Percentiles rank a stretch among this genome's conserved stretches.
Evolutionary conservation across 495 filamentous ascomycete species (phyloP).

Genomic region (Extremus antarcticus): DNA sequence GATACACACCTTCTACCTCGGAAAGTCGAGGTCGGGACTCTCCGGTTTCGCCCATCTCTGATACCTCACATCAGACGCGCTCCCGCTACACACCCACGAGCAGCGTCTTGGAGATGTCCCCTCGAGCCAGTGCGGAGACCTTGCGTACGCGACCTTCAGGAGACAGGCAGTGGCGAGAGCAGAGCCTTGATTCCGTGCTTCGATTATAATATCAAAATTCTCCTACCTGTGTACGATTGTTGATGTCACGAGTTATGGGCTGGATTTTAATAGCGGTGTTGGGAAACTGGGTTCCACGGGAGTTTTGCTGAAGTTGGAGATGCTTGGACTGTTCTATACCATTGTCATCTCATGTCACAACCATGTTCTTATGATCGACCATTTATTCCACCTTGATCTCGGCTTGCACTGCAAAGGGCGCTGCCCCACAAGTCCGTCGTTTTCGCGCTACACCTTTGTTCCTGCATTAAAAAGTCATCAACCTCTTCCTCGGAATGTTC

Average conservation of each 20-base stretch:
- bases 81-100: conserved; percentile 24
- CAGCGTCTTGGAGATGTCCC: conserved; percentile 27
- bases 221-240: not conserved
- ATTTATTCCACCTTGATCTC: too few relatives aligned
- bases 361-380: too few relatives aligned
- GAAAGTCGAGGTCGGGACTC: conserved; percentile 1
- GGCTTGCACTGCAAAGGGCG: too few relatives aligned
- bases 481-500: too few relatives aligned
- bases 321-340: not conserved
- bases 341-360: not conserved
- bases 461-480: too few relatives aligned
- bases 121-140: conserved; percentile 28
- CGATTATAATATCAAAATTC: not conserved
- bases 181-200: not conserved
- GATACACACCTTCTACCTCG: conserved; percentile 19
- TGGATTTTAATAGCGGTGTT: not conserved
- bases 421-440: too few relatives aligned
- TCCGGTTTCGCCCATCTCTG: not conserved
- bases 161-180: not conserved
- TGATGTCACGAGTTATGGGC: not conserved
- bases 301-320: not conserved
- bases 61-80: not conserved
- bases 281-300: not conserved
- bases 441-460: too few relatives aligned
- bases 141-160: conserved; percentile 13